phyloP scores from a whole-genome alignment of 345 rosid species.

The Melaleuca alternifolia region DNA sequence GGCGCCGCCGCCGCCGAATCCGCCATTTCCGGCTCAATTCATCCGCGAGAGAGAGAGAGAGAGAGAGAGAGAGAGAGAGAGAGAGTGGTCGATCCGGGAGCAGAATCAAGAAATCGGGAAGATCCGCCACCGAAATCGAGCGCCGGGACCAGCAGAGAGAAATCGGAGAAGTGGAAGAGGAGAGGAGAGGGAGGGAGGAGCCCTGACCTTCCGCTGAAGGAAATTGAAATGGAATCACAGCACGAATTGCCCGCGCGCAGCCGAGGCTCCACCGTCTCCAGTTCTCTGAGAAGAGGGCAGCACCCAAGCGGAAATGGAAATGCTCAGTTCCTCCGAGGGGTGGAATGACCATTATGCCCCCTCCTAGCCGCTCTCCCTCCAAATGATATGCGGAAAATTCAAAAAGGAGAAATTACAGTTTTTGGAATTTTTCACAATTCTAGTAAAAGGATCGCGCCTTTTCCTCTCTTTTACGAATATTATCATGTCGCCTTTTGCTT shows the following conservation, averaged over 20 bases:
- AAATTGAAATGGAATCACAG: neutral
- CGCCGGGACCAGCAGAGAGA: neutral
- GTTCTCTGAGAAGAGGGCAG: neutral
- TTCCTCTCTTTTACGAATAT: too few species aligned
- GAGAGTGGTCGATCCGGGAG: neutral
- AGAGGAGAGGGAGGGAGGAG: neutral
- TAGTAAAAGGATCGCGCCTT: too few species aligned
- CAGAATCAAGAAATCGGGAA: neutral
- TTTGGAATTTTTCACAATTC: neutral
- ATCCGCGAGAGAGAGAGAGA: neutral
- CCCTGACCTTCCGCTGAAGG: neutral
- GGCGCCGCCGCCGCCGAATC: conserved; percentile 20
- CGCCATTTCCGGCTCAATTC: neutral
- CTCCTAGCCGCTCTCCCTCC: fast-evolving
- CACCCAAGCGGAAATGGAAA: neutral
- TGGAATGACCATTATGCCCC: neutral
- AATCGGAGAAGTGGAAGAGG: neutral
- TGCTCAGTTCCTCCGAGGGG: neutral
- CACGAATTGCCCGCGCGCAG: neutral
- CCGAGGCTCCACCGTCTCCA: neutral
- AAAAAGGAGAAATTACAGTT: fast-evolving
- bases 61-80: neutral
- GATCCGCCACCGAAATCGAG: neutral
- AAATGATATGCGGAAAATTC: neutral
- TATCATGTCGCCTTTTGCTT: too few species aligned